These are phyloP conservation scores for Inonotus obliquus DNA, from an alignment of 1,284 basidiomycete genomes.

Conservation along the genomic window DNA sequence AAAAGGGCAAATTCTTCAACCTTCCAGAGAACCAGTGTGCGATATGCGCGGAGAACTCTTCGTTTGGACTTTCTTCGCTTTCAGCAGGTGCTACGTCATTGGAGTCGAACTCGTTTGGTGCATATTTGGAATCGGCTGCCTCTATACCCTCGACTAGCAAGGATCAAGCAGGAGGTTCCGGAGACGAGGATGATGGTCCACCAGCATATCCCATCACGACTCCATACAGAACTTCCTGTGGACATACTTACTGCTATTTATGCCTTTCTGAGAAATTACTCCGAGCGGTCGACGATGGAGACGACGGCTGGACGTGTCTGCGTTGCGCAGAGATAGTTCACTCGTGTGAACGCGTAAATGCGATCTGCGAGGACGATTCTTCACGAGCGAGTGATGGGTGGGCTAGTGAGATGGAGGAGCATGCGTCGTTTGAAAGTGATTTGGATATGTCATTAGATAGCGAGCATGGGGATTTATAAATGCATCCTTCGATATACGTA, in stretches of 20 bases:
- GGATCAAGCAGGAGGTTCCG: conserved; percentile 13
- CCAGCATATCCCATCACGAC: conserved; percentile 62
- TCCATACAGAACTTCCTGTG: conserved; percentile 72
- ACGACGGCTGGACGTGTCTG: conserved; percentile 74
- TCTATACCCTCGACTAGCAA: background rate
- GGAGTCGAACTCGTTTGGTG: conserved; percentile 30
- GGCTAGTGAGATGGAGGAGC: conserved; percentile 15
- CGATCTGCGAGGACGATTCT: conserved; percentile 10
- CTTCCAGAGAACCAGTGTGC: conserved; percentile 69
- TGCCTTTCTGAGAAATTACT: conserved; percentile 81
- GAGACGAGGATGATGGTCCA: conserved; percentile 33
- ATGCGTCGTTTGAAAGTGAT: conserved; percentile 16
- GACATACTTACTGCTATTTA: conserved; percentile 84
- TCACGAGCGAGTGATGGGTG: conserved; percentile 15
- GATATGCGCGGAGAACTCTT: conserved; percentile 72
- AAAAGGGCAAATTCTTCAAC: conserved; percentile 56
- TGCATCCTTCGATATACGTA: background rate
- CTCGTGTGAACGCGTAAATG: conserved; percentile 45
- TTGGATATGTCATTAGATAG: conserved; percentile 7
- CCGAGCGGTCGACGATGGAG: conserved; percentile 60
- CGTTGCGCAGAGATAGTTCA: conserved; percentile 63
- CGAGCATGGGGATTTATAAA: background rate
- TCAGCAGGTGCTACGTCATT: conserved; percentile 43
- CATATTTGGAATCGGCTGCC: conserved; percentile 20
- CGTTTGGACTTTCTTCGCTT: conserved; percentile 52